Evolutionary conservation across 148 eudicot species (phyloP).

Genomic region (Rhododendron griersonianum): DNA sequence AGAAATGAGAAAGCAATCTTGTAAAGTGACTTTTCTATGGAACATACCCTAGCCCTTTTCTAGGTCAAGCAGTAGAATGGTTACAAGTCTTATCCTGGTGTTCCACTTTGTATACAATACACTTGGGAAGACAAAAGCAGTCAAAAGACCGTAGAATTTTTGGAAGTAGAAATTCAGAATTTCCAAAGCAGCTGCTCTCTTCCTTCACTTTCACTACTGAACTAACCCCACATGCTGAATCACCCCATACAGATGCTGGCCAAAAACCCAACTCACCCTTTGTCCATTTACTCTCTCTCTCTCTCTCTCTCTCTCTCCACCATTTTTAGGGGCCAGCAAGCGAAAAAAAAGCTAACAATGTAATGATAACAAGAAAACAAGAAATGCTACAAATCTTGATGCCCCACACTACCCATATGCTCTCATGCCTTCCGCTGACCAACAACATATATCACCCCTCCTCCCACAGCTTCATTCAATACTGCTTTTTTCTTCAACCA

Average conservation of each 20-base stretch:
- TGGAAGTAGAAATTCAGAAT: constrained; percentile 5
- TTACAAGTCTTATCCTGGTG: constrained; percentile 2
- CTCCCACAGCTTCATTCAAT: neutral
- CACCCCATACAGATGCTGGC: neutral
- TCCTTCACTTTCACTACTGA: constrained; percentile 7
- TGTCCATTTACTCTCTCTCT: neutral
- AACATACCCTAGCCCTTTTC: constrained; percentile 18
- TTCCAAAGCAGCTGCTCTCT: constrained; percentile 7
- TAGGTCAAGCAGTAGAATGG: neutral
- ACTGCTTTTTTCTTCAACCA: neutral
- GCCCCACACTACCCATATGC: constrained; percentile 14
- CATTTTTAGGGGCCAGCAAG: constrained; percentile 7
- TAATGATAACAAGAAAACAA: constrained; percentile 21
- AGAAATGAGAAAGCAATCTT: constrained; percentile 7
- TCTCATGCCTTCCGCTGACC: constrained; percentile 28
- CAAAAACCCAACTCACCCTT: neutral
- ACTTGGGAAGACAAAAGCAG: constrained; percentile 22
- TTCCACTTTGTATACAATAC: constrained; percentile 15
- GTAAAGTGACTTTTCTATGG: constrained; percentile 29
- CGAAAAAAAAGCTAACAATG: constrained; percentile 11
- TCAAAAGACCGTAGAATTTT: constrained; percentile 6
- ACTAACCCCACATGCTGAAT: constrained; percentile 1
- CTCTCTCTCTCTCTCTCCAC: neutral
- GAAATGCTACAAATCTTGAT: constrained; percentile 2
- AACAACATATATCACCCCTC: neutral